phyloP scores from a whole-genome alignment of 495 filamentous ascomycete species.

The Saxispiralis lemnorum region DNA sequence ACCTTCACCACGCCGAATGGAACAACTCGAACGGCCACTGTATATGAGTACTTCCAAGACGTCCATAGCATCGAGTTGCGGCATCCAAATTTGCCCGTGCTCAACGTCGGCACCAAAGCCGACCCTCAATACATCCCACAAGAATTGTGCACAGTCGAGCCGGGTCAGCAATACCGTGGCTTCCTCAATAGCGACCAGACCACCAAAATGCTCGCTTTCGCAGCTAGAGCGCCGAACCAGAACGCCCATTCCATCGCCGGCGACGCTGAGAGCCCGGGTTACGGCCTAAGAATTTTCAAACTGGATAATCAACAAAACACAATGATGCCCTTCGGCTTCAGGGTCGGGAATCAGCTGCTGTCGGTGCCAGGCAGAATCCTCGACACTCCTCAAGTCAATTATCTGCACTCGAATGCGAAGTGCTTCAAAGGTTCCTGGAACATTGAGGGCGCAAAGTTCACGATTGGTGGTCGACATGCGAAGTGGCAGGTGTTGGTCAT shows the following conservation, averaged over 20 bases:
- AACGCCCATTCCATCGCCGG: slow-evolving; percentile 50
- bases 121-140: slow-evolving; percentile 48
- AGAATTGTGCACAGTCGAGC: slow-evolving; percentile 45
- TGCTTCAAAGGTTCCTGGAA: slow-evolving; percentile 11
- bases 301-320: slow-evolving; percentile 13
- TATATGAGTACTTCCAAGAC: slow-evolving; percentile 19
- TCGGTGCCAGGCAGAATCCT: slow-evolving; percentile 12
- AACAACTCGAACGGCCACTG: slow-evolving; percentile 8
- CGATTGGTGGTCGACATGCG: not conserved
- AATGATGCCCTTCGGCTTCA: slow-evolving; percentile 8
- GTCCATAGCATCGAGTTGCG: slow-evolving; percentile 27
- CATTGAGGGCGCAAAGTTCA: slow-evolving; percentile 1
- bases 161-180: slow-evolving; percentile 43
- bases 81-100: slow-evolving; percentile 35
- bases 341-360: slow-evolving; percentile 5
- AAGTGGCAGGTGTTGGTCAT: slow-evolving; percentile 13
- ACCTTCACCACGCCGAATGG: no score
- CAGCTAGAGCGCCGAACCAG: slow-evolving; percentile 42
- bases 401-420: not conserved
- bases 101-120: slow-evolving; percentile 47
- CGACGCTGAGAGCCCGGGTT: slow-evolving; percentile 10
- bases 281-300: slow-evolving; percentile 35
- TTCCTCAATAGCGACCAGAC: slow-evolving; percentile 43
- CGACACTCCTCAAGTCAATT: slow-evolving; percentile 4
- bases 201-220: slow-evolving; percentile 46